Evolutionary conservation across 306 rosid species (phyloP), one percentile per base, ranked within the genome.

Genomic region (Vigna trinervia): DNA sequence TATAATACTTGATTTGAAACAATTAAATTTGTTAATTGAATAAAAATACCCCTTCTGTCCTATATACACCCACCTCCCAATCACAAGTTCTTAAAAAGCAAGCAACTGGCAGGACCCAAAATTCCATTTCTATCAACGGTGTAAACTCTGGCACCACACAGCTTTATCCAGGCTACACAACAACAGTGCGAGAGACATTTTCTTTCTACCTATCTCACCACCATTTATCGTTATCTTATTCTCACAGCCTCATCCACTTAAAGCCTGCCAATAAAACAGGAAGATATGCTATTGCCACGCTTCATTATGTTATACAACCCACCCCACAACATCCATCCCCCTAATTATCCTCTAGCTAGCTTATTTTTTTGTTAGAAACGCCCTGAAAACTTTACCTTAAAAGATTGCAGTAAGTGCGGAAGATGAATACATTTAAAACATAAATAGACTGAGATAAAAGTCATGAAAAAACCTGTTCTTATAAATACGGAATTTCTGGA

Each of bases 401-500:
- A 34, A 6, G 5, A 46, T 14, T 30, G 57, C 30, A 8, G 59
- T 67, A 23, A 61, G 63, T 54, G 62, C 32, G 48, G 48, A 69
- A 82, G 56, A 79, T 5, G 52, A 82, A 47, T 28, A 41, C 51
- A 66, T 36, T n/a, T 41, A 22, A 51, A 26, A 60, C 17, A 82
- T 26, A 57, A 63, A 52, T 34, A 72, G 32, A 59, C 43, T 46
- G 59, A 61, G 68, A 67, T 43, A 30, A 20, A 45, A 17, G 67
- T 69, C 63, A 78, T 50, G 71, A 38, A 78, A 62, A 17, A 78
- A 95, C 99, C 99, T 92, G 93, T 87, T 85, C 84, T 77, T 89
- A 56, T 91, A 88, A 30, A 92, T 82, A 56, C 85, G 88, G 65
- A 81, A 88, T 74, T 93, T 92, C 90, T 90, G 97, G 71, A 83